Conservation (phyloP, 75 land plant species). For the Isoetes taiwanensis region DNA sequence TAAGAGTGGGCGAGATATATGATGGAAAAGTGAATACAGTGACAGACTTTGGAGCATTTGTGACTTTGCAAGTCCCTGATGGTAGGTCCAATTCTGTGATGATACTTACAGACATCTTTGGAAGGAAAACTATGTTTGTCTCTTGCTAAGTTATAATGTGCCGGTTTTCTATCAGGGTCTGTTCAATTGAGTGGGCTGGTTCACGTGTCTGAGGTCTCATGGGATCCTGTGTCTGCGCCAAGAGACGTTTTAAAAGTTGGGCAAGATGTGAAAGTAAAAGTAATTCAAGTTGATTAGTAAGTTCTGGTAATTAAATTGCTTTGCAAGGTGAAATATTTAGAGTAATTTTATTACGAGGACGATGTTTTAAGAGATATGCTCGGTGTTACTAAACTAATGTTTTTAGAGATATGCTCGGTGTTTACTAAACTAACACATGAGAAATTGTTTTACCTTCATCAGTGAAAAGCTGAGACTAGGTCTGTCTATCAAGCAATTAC, state of each 20-base stretch:
- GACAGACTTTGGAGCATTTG: constrained; percentile 89
- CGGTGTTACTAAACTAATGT: no score
- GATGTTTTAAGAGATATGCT: no score
- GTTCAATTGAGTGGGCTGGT: constrained; percentile 70
- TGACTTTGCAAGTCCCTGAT: constrained; percentile 61
- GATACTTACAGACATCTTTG: neutral
- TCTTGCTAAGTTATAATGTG: neutral
- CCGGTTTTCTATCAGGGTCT: constrained; percentile 27
- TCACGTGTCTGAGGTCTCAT: constrained; percentile 84
- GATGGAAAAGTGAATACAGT: constrained; percentile 63
- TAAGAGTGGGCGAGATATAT: constrained; percentile 47
- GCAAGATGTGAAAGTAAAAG: constrained; percentile 67
- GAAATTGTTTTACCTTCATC: no score
- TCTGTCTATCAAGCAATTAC: constrained; percentile 81
- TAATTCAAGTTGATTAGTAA: constrained; percentile 55
- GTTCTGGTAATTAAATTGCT: no score
- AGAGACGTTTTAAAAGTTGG: constrained; percentile 66
- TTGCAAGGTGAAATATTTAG: no score
- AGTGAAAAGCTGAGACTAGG: constrained; percentile 57
- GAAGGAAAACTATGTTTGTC: neutral
- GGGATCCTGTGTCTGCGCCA: constrained; percentile 77
- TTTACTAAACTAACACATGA: no score
- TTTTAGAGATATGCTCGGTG: no score
- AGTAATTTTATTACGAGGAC: no score
- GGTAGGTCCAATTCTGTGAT: constrained; percentile 26